Evolutionary conservation across 352 stramenopile genomes (phyloP), one percentile per base, ranked within the genome.

Genomic region (Phytophthora fragariaefolia): DNA sequence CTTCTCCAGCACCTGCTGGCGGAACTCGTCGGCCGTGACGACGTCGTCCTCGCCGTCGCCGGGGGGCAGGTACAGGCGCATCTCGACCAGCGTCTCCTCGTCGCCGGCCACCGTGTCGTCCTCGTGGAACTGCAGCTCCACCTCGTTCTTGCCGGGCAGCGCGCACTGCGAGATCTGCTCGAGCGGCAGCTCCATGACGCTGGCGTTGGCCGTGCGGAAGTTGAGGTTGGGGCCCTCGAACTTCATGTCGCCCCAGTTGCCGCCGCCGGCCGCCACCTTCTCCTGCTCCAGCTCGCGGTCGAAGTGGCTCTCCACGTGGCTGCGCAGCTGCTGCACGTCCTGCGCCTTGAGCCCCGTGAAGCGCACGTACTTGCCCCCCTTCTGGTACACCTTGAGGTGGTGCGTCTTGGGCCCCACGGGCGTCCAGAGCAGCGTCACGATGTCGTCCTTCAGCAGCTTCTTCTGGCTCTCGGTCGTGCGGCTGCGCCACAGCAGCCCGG

Each of bases 121-220:
- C 78, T 99, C 97, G 71, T 98, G 89, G 76, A 99, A 99, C 82
- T 99, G 98, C 52, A 99, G 78, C 77, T 99, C 97, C 48, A 99
- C 97, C 72, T 99, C 97, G 77, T 99, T 99, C 57, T 97, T 98
- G 49, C 94, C 96, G 0, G 97, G 97, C 56, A 99, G 71, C 6
- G 98, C 97, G 50, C 83, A 96, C 73, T 91, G 85, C 18, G 85
- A 91, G 40, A 96, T 87, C 56, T 90, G 80, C 50, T 93, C 78
- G 0, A 93, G 68, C 24, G 83, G 80, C 42, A 96, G 74, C 51
- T 95, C 87, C 57, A 95, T 84, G 28, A 95, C 76, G 30, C 81
- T 91, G 20, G 82, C 75, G 46, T 90, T 80, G 27, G 72, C 64
- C 15, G 78, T 77, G 49, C 82, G 82, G 56, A 94, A 96, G 74